phyloP scores from a whole-genome alignment of 129 eudicot species.

The Erigeron canadensis region DNA sequence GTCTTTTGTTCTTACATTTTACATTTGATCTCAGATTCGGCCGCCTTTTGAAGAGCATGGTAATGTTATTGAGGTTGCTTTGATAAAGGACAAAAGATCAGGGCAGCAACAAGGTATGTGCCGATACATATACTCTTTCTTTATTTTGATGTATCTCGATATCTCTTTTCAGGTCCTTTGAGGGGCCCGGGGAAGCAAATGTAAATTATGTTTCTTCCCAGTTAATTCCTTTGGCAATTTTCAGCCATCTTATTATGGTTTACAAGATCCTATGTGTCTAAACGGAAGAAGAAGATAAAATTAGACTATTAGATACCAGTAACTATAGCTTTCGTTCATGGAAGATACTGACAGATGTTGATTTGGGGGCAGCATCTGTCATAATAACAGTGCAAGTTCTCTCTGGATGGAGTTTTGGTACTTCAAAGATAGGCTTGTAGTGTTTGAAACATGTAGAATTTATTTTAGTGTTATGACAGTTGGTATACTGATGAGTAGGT shows the following conservation, averaged over 20 bases:
- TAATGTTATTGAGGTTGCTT: constrained; percentile 84
- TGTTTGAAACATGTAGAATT: constrained; percentile 31
- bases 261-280: constrained; percentile 50
- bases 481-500: constrained; percentile 32
- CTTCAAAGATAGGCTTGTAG: constrained; percentile 22
- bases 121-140: constrained; percentile 13
- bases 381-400: constrained; percentile 33
- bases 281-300: constrained; percentile 58
- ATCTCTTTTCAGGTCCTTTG: constrained; percentile 84
- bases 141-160: constrained; percentile 30
- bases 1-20: too few species aligned
- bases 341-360: constrained; percentile 28
- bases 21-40: constrained; percentile 59
- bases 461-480: constrained; percentile 31
- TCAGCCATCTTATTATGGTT: constrained; percentile 48
- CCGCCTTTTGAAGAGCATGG: constrained; percentile 92
- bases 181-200: constrained; percentile 67
- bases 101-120: constrained; percentile 97
- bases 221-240: constrained; percentile 27
- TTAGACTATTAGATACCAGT: constrained; percentile 28
- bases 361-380: constrained; percentile 15
- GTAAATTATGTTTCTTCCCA: constrained; percentile 68
- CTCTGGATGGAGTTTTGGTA: constrained; percentile 31
- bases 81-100: constrained; percentile 89
- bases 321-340: constrained; percentile 23